Evolutionary conservation across 306 rosid genomes (phyloP), one percentile per base, ranked within the genome.

Genomic region (Cicer judaicum): DNA sequence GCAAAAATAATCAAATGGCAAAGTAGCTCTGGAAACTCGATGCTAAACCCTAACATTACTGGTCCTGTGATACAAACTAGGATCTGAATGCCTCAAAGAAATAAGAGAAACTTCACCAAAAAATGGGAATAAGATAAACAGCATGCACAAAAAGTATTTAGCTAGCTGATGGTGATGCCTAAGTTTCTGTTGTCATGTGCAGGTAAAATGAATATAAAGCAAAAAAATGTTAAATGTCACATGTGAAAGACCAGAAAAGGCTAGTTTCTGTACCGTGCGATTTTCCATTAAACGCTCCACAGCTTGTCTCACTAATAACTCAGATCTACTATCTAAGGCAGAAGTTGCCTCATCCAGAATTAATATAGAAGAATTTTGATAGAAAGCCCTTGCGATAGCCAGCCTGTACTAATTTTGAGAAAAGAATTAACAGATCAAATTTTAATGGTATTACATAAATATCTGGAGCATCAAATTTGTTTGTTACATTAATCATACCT

Each of bases 271-370:
- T 82, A 93, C 97, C 2, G 98, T 91, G 62, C 77, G 97, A 78
- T 89, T 91, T 82, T 87, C 83, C 97, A 89, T 89, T 87, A 93
- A 66, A 19, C 82, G 89, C 77, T 84, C 80, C 39, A 93, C 80
- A 46, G 96, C 98, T 83, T 91, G 87, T 80, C 92, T 74, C 85
- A 87, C 96, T 78, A 85, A 59, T 62, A 82, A 76, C 86, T 93
- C 98, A 57, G 97, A 88, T 82, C 75, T 85, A 74, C 92, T 87
- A 80, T 93, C 98, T 53, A 93, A 82, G 72, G 97, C 90, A 54
- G 98, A 93, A 66, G 96, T 93, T 64, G 97, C 97, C 82, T 93
- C 98, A 43, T 93, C 96, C 80, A 93, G 83, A 72, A 93, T 86
- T 55, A 93, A 85, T 43, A 91, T 80, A 34, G 96, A 85, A 76